Evolutionary conservation across 768 basidiomycete genomes (phyloP).

Genomic region (Collybia nuda): DNA sequence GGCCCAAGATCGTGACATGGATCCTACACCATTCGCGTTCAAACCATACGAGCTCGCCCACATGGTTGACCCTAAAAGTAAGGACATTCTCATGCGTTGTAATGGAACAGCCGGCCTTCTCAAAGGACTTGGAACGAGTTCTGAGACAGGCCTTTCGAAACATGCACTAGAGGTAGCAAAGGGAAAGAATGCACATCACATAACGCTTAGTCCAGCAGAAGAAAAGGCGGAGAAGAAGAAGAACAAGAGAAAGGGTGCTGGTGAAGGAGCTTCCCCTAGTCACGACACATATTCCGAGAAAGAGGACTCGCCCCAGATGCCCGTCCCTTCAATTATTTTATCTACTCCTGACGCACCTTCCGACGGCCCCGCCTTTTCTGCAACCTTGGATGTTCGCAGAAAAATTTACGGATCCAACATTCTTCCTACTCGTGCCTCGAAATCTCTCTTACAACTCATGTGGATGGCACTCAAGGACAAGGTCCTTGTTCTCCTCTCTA

Average conservation of each 20-base stretch:
- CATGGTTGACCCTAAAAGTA: conserved; percentile 86
- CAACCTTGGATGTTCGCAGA: conserved; percentile 58
- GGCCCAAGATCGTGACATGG: conserved; percentile 37
- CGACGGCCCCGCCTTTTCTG: conserved; percentile 30
- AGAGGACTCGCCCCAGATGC: conserved; percentile 12
- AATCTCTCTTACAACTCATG: conserved; percentile 75
- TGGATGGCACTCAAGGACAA: conserved; percentile 89
- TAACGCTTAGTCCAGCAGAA: background rate
- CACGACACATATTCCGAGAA: conserved; percentile 18
- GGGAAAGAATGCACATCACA: conserved; percentile 11
- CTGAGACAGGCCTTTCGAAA: conserved; percentile 44
- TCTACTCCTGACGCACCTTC: conserved; percentile 12
- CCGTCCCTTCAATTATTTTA: conserved; percentile 35
- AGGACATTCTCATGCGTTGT: conserved; percentile 61
- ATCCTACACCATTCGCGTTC: conserved; percentile 73
- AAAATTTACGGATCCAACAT: conserved; percentile 76
- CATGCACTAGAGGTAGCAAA: conserved; percentile 11
- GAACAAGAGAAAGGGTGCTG: conserved; percentile 20
- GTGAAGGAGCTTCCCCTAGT: conserved; percentile 21
- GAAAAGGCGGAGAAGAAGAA: conserved; percentile 15
- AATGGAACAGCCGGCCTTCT: conserved; percentile 74
- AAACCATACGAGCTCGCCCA: conserved; percentile 77
- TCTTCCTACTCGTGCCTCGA: conserved; percentile 67
- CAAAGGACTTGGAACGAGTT: conserved; percentile 70
- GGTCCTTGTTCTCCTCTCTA: conserved; percentile 83